A percentile compares a stretch with the other conserved stretches of the same genome.
These are phyloP conservation scores for Citrullus amarus DNA, from an alignment of 306 rosid species.

Conservation along the genomic window DNA sequence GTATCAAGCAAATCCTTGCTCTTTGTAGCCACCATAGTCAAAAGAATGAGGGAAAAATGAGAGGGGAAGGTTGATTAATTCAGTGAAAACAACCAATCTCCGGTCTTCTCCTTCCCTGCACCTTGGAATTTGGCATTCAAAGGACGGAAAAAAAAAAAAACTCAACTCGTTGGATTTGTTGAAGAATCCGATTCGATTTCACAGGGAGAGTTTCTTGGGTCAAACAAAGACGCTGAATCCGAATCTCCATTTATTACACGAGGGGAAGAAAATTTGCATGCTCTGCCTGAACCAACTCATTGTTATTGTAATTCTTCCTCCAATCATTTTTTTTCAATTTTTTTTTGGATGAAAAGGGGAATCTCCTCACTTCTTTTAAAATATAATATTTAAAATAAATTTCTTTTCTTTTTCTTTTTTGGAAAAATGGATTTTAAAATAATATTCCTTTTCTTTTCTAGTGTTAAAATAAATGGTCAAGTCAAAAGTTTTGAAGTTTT, in stretches of 20 bases:
- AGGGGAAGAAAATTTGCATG: background rate
- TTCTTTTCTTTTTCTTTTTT: no score
- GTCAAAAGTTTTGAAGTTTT: no score
- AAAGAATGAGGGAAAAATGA: background rate
- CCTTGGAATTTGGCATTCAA: background rate
- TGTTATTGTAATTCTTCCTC: no score
- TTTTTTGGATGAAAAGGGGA: background rate
- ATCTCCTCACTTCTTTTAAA: background rate
- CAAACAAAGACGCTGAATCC: background rate
- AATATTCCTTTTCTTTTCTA: no score
- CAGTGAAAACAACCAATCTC: conserved; percentile 1
- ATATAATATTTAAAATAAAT: no score
- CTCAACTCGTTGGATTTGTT: background rate
- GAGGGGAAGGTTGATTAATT: background rate
- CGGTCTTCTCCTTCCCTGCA: background rate
- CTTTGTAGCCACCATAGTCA: conserved; percentile 3
- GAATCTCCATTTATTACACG: background rate
- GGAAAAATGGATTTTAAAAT: no score
- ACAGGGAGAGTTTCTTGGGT: background rate
- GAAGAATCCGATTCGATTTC: background rate
- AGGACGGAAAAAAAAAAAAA: no score
- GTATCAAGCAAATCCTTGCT: conserved; percentile 40
- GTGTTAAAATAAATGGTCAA: no score
- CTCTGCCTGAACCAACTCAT: background rate
- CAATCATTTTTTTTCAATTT: background rate